These are phyloP conservation scores for Moringa oleifera DNA, from an alignment of 345 rosid genomes.

Conservation along the genomic window DNA sequence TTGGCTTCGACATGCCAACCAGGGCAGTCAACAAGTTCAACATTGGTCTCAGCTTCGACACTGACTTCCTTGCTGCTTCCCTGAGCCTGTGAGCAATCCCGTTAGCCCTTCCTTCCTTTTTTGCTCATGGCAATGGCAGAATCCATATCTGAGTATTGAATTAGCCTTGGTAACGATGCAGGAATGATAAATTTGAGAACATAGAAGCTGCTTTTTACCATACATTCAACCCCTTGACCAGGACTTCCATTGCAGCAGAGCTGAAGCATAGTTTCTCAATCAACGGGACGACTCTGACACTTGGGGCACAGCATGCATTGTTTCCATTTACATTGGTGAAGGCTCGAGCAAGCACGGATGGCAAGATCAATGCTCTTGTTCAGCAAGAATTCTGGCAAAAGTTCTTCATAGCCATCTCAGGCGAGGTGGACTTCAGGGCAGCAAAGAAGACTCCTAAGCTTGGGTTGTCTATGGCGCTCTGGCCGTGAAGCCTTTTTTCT, in stretches of 20 bases:
- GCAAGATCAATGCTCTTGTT: conserved; percentile 30
- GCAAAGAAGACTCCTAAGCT: conserved; percentile 29
- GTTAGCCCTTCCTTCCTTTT: background rate
- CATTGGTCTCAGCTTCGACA: conserved; percentile 41
- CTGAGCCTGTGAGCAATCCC: conserved; percentile 39
- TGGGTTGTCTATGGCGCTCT: conserved; percentile 37
- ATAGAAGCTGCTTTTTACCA: conserved; percentile 32
- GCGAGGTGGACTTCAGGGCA: conserved; percentile 31
- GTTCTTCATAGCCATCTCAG: conserved; percentile 28
- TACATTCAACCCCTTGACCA: conserved; percentile 27
- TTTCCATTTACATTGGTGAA: conserved; percentile 37
- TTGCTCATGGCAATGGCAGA: background rate
- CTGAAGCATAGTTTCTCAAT: conserved; percentile 27
- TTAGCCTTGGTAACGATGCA: conserved; percentile 21
- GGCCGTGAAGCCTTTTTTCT: conserved; percentile 17
- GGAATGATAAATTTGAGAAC: conserved; percentile 36
- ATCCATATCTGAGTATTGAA: too few species aligned
- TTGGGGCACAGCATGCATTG: conserved; percentile 39
- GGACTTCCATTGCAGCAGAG: conserved; percentile 50
- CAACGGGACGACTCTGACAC: conserved; percentile 18
- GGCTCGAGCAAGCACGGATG: conserved; percentile 36
- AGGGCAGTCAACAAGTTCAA: conserved; percentile 21
- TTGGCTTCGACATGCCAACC: conserved; percentile 26
- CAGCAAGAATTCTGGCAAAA: conserved; percentile 30
- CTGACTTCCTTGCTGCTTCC: conserved; percentile 30